Conservation (phyloP, 352 stramenopile species). For the Phytopythium cucurbitacearum region DNA sequence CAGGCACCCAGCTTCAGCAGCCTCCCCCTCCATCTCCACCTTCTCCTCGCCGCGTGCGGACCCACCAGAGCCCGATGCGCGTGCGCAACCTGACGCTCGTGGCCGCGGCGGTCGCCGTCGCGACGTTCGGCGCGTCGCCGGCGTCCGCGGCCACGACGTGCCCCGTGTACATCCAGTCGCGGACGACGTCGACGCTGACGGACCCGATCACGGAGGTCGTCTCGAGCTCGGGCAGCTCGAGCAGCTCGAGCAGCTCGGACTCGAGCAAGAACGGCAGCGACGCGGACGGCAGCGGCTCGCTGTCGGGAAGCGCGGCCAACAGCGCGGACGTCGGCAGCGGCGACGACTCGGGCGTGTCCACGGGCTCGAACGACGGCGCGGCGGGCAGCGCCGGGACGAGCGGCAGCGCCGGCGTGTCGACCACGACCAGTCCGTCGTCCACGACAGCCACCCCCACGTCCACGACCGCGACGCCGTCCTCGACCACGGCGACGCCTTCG, state of each 20-base stretch:
- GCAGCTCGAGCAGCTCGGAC: slow-evolving; percentile 14
- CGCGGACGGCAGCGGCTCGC: slow-evolving; percentile 13
- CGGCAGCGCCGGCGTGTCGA: slow-evolving; percentile 11
- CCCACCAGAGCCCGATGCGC: slow-evolving; percentile 2
- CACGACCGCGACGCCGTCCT: slow-evolving; percentile 5
- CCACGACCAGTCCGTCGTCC: slow-evolving; percentile 4
- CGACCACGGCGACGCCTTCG: slow-evolving; percentile 12
- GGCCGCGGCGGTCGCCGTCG: slow-evolving; percentile 17
- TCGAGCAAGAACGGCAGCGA: slow-evolving; percentile 9
- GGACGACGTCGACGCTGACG: slow-evolving; percentile 52
- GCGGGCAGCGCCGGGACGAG: slow-evolving; percentile 7
- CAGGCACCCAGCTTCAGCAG: no score
- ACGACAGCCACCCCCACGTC: slow-evolving; percentile 1
- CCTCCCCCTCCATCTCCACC: no score
- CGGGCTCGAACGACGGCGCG: slow-evolving; percentile 12
- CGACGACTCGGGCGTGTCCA: slow-evolving; percentile 7
- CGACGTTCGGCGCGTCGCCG: slow-evolving; percentile 15
- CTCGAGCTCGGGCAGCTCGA: slow-evolving; percentile 15
- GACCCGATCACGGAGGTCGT: slow-evolving; percentile 49
- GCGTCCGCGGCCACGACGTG: slow-evolving; percentile 39
- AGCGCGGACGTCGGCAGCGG: slow-evolving; percentile 17
- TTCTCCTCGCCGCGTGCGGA: no score
- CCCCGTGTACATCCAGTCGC: slow-evolving; percentile 54
- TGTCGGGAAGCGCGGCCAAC: slow-evolving; percentile 7
- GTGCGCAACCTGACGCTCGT: slow-evolving; percentile 18